phyloP scores from a whole-genome alignment of 208 protist species.

The Borovskyia barvae region DNA sequence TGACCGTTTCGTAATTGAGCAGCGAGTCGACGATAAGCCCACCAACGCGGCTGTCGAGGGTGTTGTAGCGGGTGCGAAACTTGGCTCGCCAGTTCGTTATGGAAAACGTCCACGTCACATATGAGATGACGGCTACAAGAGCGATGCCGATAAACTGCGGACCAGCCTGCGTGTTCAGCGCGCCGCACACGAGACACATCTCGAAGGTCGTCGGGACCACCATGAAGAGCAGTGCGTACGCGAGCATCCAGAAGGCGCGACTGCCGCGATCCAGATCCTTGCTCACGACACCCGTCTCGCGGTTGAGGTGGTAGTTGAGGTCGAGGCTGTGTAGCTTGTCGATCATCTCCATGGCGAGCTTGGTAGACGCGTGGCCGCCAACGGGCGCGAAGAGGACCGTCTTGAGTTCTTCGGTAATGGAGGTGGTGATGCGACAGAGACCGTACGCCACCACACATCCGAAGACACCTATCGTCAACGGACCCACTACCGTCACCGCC shows the following conservation, averaged over 20 bases:
- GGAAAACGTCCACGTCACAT: constrained; percentile 84
- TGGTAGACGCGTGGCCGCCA: constrained; percentile 77
- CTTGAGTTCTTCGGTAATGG: constrained; percentile 86
- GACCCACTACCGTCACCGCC: constrained; percentile 30
- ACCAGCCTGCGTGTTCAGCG: constrained; percentile 83
- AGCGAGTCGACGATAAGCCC: constrained; percentile 92
- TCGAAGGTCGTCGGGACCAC: constrained; percentile 93
- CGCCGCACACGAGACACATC: constrained; percentile 86
- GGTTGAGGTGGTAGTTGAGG: constrained; percentile 85
- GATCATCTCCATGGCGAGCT: constrained; percentile 87
- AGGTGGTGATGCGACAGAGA: constrained; percentile 71
- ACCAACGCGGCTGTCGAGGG: constrained; percentile 85
- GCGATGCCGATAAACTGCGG: constrained; percentile 85
- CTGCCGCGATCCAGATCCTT: constrained; percentile 92
- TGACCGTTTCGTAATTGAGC: constrained; percentile 95
- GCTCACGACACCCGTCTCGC: constrained; percentile 89
- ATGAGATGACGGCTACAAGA: constrained; percentile 74
- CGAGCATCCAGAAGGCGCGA: constrained; percentile 87
- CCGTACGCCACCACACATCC: constrained; percentile 85
- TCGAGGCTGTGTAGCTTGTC: constrained; percentile 86
- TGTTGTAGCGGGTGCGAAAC: constrained; percentile 90
- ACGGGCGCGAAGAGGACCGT: constrained; percentile 90
- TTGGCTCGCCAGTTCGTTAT: constrained; percentile 90
- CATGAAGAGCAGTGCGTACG: constrained; percentile 90
- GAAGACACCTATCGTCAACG: constrained; percentile 75